Evolutionary conservation across 345 rosid species (phyloP).

Genomic region (Eucalyptus leucophloia): DNA sequence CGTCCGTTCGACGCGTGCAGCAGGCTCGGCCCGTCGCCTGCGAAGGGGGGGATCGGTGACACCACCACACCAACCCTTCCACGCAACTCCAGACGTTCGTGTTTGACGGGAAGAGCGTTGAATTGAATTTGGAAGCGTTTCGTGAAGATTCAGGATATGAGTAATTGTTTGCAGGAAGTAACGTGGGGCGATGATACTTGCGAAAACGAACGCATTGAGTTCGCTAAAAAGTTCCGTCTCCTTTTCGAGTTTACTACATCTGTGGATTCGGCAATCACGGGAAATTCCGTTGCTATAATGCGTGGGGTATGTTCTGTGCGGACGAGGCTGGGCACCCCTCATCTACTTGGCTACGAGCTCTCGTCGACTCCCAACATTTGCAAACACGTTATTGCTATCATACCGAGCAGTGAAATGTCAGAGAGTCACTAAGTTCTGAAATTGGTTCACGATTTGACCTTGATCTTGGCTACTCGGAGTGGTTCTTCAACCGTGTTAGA

Average conservation of each 20-base stretch:
- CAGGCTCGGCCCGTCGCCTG: neutral
- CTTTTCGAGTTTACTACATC: neutral
- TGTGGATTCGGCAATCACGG: neutral
- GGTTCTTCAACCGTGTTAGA: neutral
- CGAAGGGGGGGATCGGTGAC: no score
- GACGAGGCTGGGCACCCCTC: neutral
- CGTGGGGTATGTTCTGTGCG: neutral
- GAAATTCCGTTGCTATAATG: neutral
- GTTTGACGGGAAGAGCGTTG: neutral
- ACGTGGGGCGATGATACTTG: neutral
- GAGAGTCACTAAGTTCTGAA: neutral
- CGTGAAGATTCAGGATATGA: neutral
- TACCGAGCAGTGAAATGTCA: neutral
- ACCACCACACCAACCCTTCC: neutral
- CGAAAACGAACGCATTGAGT: neutral
- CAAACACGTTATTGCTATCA: neutral
- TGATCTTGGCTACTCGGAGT: neutral
- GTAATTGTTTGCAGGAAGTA: neutral
- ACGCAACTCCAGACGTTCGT: neutral
- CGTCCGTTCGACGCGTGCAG: neutral
- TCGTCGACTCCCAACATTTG: neutral
- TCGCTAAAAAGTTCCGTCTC: neutral
- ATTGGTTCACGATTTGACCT: neutral
- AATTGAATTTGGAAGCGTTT: neutral
- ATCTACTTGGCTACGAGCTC: neutral